Evolutionary conservation across 257 asterid species (phyloP), one percentile per base, ranked within the genome.

Genomic region (Echium plantagineum): DNA sequence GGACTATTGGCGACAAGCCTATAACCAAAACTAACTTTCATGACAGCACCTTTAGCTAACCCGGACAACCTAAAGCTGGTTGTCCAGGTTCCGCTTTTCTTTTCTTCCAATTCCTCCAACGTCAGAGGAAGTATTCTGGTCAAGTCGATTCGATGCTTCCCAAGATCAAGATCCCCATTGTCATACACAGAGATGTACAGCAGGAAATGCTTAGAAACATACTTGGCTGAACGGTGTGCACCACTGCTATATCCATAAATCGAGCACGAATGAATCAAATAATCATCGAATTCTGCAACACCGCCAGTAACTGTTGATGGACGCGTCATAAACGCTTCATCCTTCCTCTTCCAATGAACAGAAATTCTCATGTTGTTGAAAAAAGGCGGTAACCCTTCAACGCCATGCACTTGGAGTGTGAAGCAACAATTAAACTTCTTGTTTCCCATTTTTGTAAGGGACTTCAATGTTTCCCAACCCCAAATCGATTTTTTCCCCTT

Each of bases 51-150:
- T 71, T 72, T 78, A 46, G 94, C 98, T 76, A 78, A 83, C 46
- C 97, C 97, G 3, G 95, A 80, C 69, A 93, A 74, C 69, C 77
- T 74, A 75, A 79, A 93, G 81, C 97, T 93, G 67, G 98, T 93
- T 20, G 94, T 79, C 98, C 98, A 93, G 68, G 74, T 93, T 59
- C 98, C 97, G 0, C 90, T 77, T 72, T 80, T 89, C 81, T 88
- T 94, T 63, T 88, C 97, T 63, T 82, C 94, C 61, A 93, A 65
- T 63, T 93, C 98, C 76, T 93, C 98, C 67, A 89, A 57, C 9
- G 94, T 84, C 62, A 93, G 70, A 56, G 98, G 98, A 74, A 93
- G 97, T 76, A 93, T 70, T 77, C 98, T 84, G 13, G 97, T 84
- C 69, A 93, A 76, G 72, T 93, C 97, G 22, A 89, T 65, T 52